A percentile compares a stretch with the other conserved stretches of the same genome.
phyloP scores from a whole-genome alignment of 75 land plant genomes.

The Pinus taeda region DNA sequence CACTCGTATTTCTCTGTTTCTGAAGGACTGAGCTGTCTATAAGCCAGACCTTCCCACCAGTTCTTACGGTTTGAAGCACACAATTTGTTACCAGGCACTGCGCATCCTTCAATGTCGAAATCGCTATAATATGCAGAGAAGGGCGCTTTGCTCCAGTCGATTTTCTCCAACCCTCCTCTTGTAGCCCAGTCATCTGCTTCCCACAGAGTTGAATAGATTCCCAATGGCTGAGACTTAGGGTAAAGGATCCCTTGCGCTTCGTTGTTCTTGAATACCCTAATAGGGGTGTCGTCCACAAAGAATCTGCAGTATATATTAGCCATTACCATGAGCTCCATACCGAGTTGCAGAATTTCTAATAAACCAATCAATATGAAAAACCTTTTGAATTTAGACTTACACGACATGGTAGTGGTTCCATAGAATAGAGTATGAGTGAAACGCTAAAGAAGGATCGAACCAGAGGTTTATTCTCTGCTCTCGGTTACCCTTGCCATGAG shows the following conservation, averaged over 20 bases:
- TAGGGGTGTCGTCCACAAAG: conserved; percentile 65
- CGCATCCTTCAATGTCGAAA: no score
- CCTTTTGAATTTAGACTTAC: conserved; percentile 25
- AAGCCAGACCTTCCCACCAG: no score
- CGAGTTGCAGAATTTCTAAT: no score
- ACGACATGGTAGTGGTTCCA: conserved; percentile 50
- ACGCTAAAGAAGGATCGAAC: conserved; percentile 59
- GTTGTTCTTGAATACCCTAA: conserved; percentile 81
- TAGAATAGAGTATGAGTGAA: conserved; percentile 45
- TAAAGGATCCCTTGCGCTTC: conserved; percentile 53
- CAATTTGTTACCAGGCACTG: no score
- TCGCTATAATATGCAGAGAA: no score
- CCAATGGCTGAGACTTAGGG: conserved; percentile 62
- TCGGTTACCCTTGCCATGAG: conserved; percentile 54
- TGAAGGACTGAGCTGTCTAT: no score
- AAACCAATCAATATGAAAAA: no score
- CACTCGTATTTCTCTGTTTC: no score
- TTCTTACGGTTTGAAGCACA: no score
- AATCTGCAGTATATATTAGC: conserved; percentile 33
- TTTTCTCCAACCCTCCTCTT: no score
- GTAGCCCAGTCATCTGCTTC: no score
- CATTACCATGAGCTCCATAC: background rate
- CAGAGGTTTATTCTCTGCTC: conserved; percentile 66
- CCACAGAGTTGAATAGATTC: conserved; percentile 25
- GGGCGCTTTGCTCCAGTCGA: no score